These are phyloP conservation scores for Macrolepiota albuminosa DNA, from an alignment of 768 basidiomycete genomes.

Conservation along the genomic window DNA sequence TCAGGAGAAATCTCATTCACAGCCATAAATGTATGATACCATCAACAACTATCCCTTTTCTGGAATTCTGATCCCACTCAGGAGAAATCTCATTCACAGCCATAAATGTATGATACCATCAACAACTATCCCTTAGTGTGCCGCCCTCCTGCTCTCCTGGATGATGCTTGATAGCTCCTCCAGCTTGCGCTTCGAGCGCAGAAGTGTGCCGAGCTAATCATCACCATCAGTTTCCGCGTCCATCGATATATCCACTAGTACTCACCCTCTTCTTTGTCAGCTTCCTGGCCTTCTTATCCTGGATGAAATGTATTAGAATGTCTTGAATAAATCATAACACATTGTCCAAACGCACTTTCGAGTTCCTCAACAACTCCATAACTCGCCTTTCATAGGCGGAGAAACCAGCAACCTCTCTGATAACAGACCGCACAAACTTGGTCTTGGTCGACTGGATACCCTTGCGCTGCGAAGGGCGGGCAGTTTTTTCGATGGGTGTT, in stretches of 20 bases:
- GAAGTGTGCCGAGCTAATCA: slow-evolving; percentile 86
- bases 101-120: slow-evolving; percentile 3
- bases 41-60: not conserved
- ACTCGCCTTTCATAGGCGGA: slow-evolving; percentile 97
- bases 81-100: not conserved
- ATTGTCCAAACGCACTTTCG: slow-evolving; percentile 60
- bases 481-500: slow-evolving; percentile 69
- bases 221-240: slow-evolving; percentile 3
- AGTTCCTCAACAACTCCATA: slow-evolving; percentile 97
- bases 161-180: slow-evolving; percentile 93
- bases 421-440: slow-evolving; percentile 87
- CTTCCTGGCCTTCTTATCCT: slow-evolving; percentile 99
- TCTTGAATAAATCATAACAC: not conserved
- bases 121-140: slow-evolving; percentile 28
- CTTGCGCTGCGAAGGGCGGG: slow-evolving; percentile 88
- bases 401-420: slow-evolving; percentile 97
- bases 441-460: slow-evolving; percentile 87
- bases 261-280: slow-evolving; percentile 97
- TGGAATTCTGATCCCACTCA: not conserved
- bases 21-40: slow-evolving; percentile 1
- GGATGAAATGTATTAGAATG: slow-evolving; percentile 2
- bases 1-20: not conserved
- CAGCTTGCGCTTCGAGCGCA: slow-evolving; percentile 98
- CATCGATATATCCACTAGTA: slow-evolving; percentile 24
- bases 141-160: slow-evolving; percentile 84